phyloP scores from a whole-genome alignment of 768 basidiomycete species.

The Rhodotorula graminis region DNA sequence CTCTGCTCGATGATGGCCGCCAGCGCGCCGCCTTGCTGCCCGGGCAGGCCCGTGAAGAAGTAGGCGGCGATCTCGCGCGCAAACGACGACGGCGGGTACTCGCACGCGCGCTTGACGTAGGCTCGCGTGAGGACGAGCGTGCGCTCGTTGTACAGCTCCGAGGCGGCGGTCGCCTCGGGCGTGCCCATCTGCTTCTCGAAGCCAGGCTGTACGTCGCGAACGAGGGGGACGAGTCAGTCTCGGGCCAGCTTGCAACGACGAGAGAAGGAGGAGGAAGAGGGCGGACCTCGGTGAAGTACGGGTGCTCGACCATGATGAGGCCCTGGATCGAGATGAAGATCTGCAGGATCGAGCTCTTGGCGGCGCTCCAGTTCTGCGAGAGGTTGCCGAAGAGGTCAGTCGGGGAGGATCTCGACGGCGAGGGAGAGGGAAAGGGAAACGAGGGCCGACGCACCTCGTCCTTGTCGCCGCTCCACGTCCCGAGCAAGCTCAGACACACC shows the following conservation, averaged over 20 bases:
- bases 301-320: constrained; percentile 84
- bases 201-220: constrained; percentile 69
- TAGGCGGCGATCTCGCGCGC: constrained; percentile 68
- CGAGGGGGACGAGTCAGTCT: too few species aligned
- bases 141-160: constrained; percentile 89
- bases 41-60: constrained; percentile 54
- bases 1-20: constrained; percentile 63
- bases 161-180: constrained; percentile 80
- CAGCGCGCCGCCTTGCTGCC: constrained; percentile 40
- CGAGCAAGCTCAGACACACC: constrained; percentile 23
- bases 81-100: constrained; percentile 66
- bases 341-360: constrained; percentile 79
- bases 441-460: constrained; percentile 22
- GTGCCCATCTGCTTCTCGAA: constrained; percentile 89
- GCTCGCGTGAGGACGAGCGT: constrained; percentile 84
- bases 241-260: too few species aligned
- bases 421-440: too few species aligned
- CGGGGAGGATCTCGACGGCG: not conserved
- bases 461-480: constrained; percentile 69
- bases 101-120: constrained; percentile 82
- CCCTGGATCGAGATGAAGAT: constrained; percentile 92
- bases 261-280: not conserved
- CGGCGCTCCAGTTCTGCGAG: constrained; percentile 79
- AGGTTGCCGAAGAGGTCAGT: not conserved
- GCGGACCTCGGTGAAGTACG: constrained; percentile 57